Evolutionary conservation across 1,284 basidiomycete species (phyloP).

Genomic region (Mycena citricolor): DNA sequence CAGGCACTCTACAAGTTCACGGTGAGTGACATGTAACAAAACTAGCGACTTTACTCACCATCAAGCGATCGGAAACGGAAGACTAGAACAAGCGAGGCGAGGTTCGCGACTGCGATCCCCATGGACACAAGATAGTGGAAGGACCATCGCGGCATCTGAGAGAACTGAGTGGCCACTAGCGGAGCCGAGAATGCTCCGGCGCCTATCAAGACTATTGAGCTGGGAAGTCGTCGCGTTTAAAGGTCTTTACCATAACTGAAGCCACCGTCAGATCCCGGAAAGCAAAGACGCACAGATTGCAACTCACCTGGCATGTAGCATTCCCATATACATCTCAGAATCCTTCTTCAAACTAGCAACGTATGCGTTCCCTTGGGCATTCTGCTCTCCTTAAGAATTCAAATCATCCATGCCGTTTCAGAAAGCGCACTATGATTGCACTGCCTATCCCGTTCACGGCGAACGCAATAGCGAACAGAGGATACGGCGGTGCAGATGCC

Average conservation of each 20-base stretch:
- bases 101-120: slow-evolving; percentile 47
- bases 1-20: slow-evolving; percentile 23
- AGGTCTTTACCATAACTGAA: slow-evolving; percentile 13
- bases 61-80: slow-evolving; percentile 61
- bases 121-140: slow-evolving; percentile 23
- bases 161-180: slow-evolving; percentile 62
- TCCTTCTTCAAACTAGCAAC: slow-evolving; percentile 44
- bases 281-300: slow-evolving; percentile 21
- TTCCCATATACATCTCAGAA: slow-evolving; percentile 54
- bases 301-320: slow-evolving; percentile 47
- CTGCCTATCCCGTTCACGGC: slow-evolving; percentile 62
- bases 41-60: slow-evolving; percentile 34
- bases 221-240: neutral
- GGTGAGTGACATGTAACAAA: neutral
- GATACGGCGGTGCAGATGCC: slow-evolving; percentile 64
- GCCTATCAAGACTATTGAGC: slow-evolving; percentile 34
- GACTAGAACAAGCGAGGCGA: slow-evolving; percentile 41
- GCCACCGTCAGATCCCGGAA: neutral
- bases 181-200: slow-evolving; percentile 61
- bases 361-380: slow-evolving; percentile 56
- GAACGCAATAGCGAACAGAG: slow-evolving; percentile 61
- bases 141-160: slow-evolving; percentile 50
- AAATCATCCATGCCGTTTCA: neutral
- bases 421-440: slow-evolving; percentile 44
- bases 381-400: too few relatives aligned